Base-by-base conservation (phyloP, 257 asterid genomes). In the Solanum peruvianum region DNA sequence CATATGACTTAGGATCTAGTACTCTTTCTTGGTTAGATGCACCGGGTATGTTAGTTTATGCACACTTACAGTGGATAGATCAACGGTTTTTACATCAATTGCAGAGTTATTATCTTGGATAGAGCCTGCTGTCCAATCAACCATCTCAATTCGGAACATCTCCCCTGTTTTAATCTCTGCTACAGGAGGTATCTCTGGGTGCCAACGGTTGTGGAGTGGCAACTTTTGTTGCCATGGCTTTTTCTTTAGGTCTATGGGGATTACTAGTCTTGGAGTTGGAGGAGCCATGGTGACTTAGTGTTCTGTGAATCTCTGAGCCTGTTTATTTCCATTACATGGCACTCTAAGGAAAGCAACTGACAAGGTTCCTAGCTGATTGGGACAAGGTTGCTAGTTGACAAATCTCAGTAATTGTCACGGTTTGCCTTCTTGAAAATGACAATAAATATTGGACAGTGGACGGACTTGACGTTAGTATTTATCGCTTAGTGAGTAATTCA, bases 81-180 rank as follows among this genome's bases (percentile, higher is more conserved):
- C 92, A 86, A 93, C 37, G 39, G 85, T 88, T 87, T 92, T 92
- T 23, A 93, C 82, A 92, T 93, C 95, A 72, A 81, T 44, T 52
- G 96, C 95, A 58, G 92, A 88, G 81, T 89, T 85, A 83, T 93
- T 91, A 83, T 93, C 94, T 83, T 64, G 88, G 66, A 93, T 87
- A 8, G 93, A 91, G 3, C 96, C 93, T 7, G 92, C 94, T 7
- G 96, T 93, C 93, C 93, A 93, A 84, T 92, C 93, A 49, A 91
- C 33, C 93, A 92, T 92, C 90, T 92, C 94, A 77, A 91, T 87
- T 86, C 89, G 90, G 89, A 92, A 91, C 13, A 88, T 49, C 87
- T 91, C 93, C 25, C 91, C 92, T 2, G 91, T 86, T 67, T 87
- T 89, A 73, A 92, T 91, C 89, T 45, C 90, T 2, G 91, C 87